phyloP scores from a whole-genome alignment of 768 basidiomycete genomes.

The Russula lepida region DNA sequence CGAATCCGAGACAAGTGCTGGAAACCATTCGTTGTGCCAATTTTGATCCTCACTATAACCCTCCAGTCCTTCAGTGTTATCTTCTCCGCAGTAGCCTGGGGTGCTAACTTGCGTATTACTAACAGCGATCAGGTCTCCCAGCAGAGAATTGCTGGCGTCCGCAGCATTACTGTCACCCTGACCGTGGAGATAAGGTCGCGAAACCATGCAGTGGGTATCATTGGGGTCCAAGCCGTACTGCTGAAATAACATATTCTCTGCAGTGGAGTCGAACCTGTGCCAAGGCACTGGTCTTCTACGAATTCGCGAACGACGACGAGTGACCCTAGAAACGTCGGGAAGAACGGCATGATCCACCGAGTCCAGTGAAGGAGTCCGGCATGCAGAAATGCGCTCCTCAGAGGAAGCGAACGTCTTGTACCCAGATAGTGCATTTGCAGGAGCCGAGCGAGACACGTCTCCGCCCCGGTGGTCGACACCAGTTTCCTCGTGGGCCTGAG shows the following conservation, averaged over 20 bases:
- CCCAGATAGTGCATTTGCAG: neutral
- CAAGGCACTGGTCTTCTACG: neutral
- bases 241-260: neutral
- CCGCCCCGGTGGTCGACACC: neutral
- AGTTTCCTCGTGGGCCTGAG: neutral
- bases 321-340: neutral
- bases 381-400: neutral
- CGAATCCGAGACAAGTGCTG: neutral
- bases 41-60: neutral
- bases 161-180: neutral
- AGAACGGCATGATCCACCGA: conserved; percentile 5
- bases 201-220: neutral
- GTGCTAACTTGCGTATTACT: neutral
- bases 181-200: neutral
- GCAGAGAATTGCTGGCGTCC: neutral
- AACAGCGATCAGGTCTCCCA: neutral
- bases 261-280: neutral
- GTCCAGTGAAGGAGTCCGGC: conserved; percentile 8
- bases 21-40: neutral
- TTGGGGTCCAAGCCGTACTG: conserved; percentile 4
- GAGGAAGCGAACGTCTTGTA: neutral
- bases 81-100: neutral
- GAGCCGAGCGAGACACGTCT: neutral
- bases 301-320: neutral
- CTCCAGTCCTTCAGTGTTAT: neutral